Base-by-base conservation (phyloP, 176 grass and related monocot species). In the Tillandsia leiboldiana region DNA sequence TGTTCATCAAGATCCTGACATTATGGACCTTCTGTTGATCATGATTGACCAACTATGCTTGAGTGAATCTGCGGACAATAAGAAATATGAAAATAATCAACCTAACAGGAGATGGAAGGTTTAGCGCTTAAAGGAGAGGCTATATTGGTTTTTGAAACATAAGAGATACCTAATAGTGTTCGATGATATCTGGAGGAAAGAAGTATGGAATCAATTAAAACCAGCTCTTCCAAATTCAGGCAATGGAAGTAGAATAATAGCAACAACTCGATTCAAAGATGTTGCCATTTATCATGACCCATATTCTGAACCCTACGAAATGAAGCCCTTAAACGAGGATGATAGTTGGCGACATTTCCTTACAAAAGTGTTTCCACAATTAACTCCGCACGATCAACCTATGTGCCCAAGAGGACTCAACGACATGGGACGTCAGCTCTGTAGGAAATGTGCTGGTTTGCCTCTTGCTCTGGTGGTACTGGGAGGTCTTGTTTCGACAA, bases 181-280 rank as follows among this genome's bases (percentile, higher is more conserved):
- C 11, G 67, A 70, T 51, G 49, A 70, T 51, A 23, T 70, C 1
- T 70, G 50, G 67, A 70, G 67, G 11, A 52, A 7, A 24, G 49
- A 52, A 51, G 22, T 53, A 2, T 70, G 67, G 67, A 8, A 52
- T 22, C 47, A 26, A 50, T 14, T 70, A 51, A 51, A 12, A 50
- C 9, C 18, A 52, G 67, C 48, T 20, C 18, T 70, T 51, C 67
- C 67, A 26, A 10, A 51, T 70, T 47, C 3, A 3, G 26, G 11
- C 2, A 51, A 70, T 26, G 67, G 18, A 23, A 70, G 67, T 26
- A 27, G 67, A 24, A 24, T 70, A 17, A 51, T 70, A 12, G 14
- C 53, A 10, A 70, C 67, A 26, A 51, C 67, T 2, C 67, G 67
- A 5, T 51, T 12, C 10, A 23, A 51, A 3, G 50, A 70, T 3